Conservation (phyloP, 805 yeast genomes). For the Starmerella sp. region DNA sequence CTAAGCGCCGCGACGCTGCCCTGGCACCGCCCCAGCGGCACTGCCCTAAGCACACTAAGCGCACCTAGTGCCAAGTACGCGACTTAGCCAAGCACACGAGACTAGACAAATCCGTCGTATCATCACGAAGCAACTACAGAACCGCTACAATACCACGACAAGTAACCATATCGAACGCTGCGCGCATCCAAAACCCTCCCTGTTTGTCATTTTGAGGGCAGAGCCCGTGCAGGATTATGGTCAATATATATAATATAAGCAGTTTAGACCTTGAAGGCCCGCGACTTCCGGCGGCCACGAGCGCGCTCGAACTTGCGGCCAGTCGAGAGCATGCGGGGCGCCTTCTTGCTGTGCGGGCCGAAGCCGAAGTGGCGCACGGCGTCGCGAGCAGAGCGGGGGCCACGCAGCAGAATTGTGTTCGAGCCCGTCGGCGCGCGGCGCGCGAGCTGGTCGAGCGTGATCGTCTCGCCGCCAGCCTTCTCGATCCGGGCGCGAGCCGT, state of each 20-base stretch:
- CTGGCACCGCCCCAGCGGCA: too few relatives aligned
- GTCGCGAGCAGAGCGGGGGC: constrained; percentile 98
- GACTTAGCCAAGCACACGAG: too few relatives aligned
- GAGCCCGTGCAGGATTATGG: constrained; percentile 8
- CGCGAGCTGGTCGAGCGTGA: constrained; percentile 98
- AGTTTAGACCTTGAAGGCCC: constrained; percentile 98
- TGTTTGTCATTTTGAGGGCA: constrained; percentile 1
- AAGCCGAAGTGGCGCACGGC: constrained; percentile 99
- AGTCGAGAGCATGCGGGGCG: constrained; percentile 93
- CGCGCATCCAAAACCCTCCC: neutral
- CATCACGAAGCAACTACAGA: too few relatives aligned
- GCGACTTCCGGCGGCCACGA: constrained; percentile 98
- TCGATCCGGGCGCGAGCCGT: constrained; percentile 95
- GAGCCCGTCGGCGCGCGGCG: constrained; percentile 98
- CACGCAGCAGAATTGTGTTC: constrained; percentile 96
- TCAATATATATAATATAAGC: constrained; percentile 14
- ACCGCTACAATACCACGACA: too few relatives aligned
- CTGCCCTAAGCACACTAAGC: too few relatives aligned
- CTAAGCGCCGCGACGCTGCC: too few relatives aligned
- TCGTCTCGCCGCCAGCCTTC: constrained; percentile 99
- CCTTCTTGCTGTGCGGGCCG: constrained; percentile 99
- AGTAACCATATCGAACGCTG: neutral
- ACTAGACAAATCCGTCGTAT: too few relatives aligned
- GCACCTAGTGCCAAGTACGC: too few relatives aligned
- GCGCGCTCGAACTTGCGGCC: constrained; percentile 99